Evolutionary conservation across 2,329 filamentous ascomycete genomes (phyloP).

Genomic region (Gremmenia infestans): DNA sequence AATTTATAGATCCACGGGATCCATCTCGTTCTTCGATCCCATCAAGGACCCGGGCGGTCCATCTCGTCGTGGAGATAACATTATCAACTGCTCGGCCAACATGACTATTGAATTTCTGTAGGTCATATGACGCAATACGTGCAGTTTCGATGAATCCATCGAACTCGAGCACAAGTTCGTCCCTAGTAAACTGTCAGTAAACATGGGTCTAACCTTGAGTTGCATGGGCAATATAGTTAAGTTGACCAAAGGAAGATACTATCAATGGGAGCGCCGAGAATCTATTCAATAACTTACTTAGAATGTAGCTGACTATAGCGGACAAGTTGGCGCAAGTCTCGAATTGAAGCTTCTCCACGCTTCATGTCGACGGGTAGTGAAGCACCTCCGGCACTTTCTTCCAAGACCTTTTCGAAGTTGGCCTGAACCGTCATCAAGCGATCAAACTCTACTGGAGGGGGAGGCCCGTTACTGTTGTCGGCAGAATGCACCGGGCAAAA

Average conservation of each 20-base stretch:
- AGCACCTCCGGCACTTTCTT: slow-evolving; percentile 59
- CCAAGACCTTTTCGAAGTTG: slow-evolving; percentile 71
- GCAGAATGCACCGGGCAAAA: slow-evolving; percentile 47
- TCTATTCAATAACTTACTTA: slow-evolving; percentile 28
- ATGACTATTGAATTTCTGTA: slow-evolving; percentile 72
- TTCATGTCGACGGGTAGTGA: slow-evolving; percentile 76
- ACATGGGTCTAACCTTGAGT: too few relatives aligned
- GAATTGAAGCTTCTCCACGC: slow-evolving; percentile 66
- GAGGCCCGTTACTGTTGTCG: slow-evolving; percentile 18
- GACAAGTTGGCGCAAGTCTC: slow-evolving; percentile 69
- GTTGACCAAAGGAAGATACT: too few relatives aligned
- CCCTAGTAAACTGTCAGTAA: slow-evolving; percentile 34
- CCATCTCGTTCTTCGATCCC: slow-evolving; percentile 27
- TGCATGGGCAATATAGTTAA: too few relatives aligned
- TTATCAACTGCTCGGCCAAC: slow-evolving; percentile 70
- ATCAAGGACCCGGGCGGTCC: slow-evolving; percentile 54
- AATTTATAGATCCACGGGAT: slow-evolving; percentile 31
- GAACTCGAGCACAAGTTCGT: slow-evolving; percentile 71
- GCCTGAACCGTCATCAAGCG: slow-evolving; percentile 68
- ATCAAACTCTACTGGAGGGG: slow-evolving; percentile 56
- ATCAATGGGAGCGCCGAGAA: neutral
- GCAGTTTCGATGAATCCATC: slow-evolving; percentile 69
- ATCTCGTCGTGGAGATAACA: slow-evolving; percentile 69
- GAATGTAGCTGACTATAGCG: slow-evolving; percentile 63
- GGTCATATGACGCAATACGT: slow-evolving; percentile 56